These are phyloP conservation scores for Eutrema japonicum DNA, from an alignment of 345 rosid species.

Conservation along the genomic window DNA sequence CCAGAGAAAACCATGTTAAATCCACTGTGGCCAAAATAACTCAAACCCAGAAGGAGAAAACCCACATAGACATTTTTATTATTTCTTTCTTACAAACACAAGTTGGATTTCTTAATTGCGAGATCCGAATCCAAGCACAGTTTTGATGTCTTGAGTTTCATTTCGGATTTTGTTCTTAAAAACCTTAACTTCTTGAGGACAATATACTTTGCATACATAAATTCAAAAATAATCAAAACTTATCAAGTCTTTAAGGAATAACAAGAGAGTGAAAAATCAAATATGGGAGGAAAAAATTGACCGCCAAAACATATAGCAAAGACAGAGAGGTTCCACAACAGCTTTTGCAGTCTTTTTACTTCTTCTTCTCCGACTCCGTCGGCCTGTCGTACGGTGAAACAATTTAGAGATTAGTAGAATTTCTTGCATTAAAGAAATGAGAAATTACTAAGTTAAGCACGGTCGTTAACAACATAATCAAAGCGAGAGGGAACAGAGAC, in stretches of 20 bases:
- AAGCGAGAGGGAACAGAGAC: constrained; percentile 6
- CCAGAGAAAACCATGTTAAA: no score
- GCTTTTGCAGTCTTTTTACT: not conserved
- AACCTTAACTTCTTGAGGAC: not conserved
- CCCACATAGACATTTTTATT: no score
- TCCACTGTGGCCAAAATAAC: no score
- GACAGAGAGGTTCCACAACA: not conserved
- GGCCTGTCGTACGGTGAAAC: not conserved
- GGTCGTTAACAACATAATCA: not conserved
- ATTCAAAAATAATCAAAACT: not conserved
- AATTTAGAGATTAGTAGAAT: not conserved
- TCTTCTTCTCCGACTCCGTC: constrained; percentile 22
- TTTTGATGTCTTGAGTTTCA: not conserved
- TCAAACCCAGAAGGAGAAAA: no score
- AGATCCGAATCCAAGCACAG: not conserved
- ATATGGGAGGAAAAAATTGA: not conserved
- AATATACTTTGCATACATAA: not conserved
- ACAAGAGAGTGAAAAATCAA: not conserved
- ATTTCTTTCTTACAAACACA: no score
- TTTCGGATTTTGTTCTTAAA: not conserved
- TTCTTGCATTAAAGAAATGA: not conserved
- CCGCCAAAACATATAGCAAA: constrained; percentile 1
- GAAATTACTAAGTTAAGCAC: no score
- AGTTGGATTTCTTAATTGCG: not conserved
- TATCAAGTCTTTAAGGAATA: not conserved